These are phyloP conservation scores for Pseudogymnoascus sp. DNA, from an alignment of 2,329 filamentous ascomycete species.

Conservation along the genomic window DNA sequence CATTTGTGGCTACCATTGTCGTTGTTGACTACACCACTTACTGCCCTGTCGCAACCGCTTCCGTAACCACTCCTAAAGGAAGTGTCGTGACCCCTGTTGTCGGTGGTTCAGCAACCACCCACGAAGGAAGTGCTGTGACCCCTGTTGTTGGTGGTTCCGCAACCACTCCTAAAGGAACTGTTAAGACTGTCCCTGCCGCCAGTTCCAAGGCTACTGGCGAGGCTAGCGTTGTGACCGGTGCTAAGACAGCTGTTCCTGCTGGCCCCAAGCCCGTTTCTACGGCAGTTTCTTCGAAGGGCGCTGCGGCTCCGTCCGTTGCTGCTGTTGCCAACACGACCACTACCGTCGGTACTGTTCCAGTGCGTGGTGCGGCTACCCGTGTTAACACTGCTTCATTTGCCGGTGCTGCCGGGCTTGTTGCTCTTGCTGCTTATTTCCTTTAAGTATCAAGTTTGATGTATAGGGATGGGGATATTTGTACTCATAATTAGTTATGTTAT, in stretches of 20 bases:
- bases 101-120: no score
- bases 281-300: neutral
- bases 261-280: neutral
- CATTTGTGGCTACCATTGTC: slow-evolving; percentile 12
- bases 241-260: neutral
- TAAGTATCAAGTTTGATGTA: neutral
- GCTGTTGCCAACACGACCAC: neutral
- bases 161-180: neutral
- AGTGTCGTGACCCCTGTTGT: no score
- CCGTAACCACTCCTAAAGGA: neutral
- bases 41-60: neutral
- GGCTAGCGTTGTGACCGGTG: neutral
- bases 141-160: neutral
- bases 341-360: neutral
- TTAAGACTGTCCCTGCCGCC: neutral
- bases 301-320: neutral
- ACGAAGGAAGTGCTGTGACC: neutral
- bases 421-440: neutral
- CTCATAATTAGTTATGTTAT: neutral
- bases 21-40: slow-evolving; percentile 2
- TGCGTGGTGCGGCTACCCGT: neutral
- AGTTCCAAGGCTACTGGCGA: neutral
- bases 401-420: neutral
- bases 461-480: neutral
- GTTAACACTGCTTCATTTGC: neutral